Conservation (phyloP, 805 yeast genomes). For the Lipomyces orientalis region DNA sequence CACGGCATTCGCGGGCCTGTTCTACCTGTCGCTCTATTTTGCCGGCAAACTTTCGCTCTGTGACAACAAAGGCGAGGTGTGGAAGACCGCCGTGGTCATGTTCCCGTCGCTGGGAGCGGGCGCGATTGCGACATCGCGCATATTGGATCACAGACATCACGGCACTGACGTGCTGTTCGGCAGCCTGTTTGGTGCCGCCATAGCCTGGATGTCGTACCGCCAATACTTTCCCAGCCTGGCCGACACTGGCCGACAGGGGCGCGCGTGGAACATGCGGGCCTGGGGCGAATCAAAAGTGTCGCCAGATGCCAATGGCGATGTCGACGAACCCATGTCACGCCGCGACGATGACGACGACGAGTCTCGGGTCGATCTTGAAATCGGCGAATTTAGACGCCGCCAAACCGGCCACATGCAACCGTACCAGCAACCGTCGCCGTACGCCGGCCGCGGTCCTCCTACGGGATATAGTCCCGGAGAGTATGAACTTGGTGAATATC, state of each 20-base stretch:
- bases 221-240: constrained; percentile 56
- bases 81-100: constrained; percentile 38
- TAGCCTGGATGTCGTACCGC: constrained; percentile 65
- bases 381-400: constrained; percentile 10
- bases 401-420: not conserved
- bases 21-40: constrained; percentile 56
- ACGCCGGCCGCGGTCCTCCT: not conserved
- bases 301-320: constrained; percentile 10
- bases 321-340: not conserved
- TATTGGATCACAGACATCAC: constrained; percentile 94
- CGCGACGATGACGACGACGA: too few relatives aligned
- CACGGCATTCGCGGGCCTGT: constrained; percentile 57
- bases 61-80: constrained; percentile 42
- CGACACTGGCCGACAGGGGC: constrained; percentile 36
- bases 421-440: not conserved
- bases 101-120: constrained; percentile 63
- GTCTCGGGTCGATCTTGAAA: not conserved
- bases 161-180: constrained; percentile 84
- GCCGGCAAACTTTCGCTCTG: constrained; percentile 55
- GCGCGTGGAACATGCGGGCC: constrained; percentile 32
- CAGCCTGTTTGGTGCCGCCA: constrained; percentile 62
- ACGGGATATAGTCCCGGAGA: not conserved
- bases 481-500: constrained; percentile 3
- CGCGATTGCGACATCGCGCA: constrained; percentile 80
- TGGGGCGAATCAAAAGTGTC: constrained; percentile 31